Base-by-base conservation (phyloP, 1,284 basidiomycete species). In the Coniferiporia sulphurascens region DNA sequence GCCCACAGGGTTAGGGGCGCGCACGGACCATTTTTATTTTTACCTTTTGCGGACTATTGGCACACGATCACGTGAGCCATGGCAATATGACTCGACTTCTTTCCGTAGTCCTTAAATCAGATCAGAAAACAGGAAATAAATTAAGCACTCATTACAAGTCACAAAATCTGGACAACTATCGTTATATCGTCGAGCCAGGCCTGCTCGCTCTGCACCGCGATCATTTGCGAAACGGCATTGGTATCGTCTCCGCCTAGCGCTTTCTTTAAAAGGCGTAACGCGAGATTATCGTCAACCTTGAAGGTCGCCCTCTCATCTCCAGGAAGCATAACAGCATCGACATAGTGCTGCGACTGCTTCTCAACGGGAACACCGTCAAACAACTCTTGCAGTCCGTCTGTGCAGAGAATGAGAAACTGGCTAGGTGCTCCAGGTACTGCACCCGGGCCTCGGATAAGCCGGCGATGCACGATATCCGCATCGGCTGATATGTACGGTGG, bases 381-480 rank as follows among this genome's bases (percentile, higher is more conserved):
- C 38, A 84, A 65, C 66, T 85, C 85, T 13, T 73, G 65, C 43
- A 87, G 70, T 4, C 85, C 84, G 64, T 86, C 84, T 4, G 82
- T 81, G 65, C 78, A 82, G 60, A 84, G 69, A 55, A 86, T 70
- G 41, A 83, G 66, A 45, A 65, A 64, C 41, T 63, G 55, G 49
- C 27, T 69, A 63, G 19, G 65, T 64, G 52, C 65, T 65, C 54
- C 34, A 63, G 64, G 48, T 52, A 54, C 21, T 59, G 60, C 38
- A 41, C 45, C 35, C 46, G 38, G 10, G 4, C 53, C 34, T 56
- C 55, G 34, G 27, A 22, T 19, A 65, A 63, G 21, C 58, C 56
- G 35, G 63, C 61, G 43, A 51, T 73, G 70, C 22, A 45, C 60
- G 9, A 73, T 62, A 22, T 73, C 72, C 1, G 73, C 64, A 12